Evolutionary conservation across 2,329 filamentous ascomycete species (phyloP), one percentile per base, ranked within the genome.

Genomic region (Fusarium clavum): DNA sequence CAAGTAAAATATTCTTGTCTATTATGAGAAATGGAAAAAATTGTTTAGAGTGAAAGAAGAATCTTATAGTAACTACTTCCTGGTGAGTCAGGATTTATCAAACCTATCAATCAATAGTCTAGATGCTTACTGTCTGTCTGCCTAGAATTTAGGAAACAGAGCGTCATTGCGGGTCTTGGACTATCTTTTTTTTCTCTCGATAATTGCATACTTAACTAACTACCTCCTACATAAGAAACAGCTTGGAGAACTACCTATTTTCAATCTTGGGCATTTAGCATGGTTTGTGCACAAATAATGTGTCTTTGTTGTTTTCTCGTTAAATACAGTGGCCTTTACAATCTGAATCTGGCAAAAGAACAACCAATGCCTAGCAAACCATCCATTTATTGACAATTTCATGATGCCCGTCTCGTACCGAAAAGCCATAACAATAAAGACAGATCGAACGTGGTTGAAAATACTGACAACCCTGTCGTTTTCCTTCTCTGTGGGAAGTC

Each of bases 121-220:
- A 8, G 34, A n/a, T 27, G 20, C 41, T 32, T 57, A 45, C 29
- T 14, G 16, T 49, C 18, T 20, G 22, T 40, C 32, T 52, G 48
- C 48, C 48, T 27, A 40, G 51, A 30, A 30, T 27, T 41, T 48
- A 27, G 12, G 16, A 38, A 32, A 24, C 30, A 40, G 20, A 54
- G 54, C 54, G 61, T 65, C 62, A 65, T 65, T 60, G 62, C 47
- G 61, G 62, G 60, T 60, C 60, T 60, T 25, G 22, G 22, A 38
- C 30, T 14, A 9, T 34, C 20, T 32, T 54, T 57, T 57, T 16
- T 20, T 57, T 16, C 18, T 34, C 16, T 59, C 20, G 40, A 64
- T 53, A 64, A 12, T 52, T 57, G 52, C 16, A 47, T 48, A 65
- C 22, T 16, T 22, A 14, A 20, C 13, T 20, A 18, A 29, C 32